Conservation (phyloP, 2,329 filamentous ascomycete species). For the Phialophora verrucosa region DNA sequence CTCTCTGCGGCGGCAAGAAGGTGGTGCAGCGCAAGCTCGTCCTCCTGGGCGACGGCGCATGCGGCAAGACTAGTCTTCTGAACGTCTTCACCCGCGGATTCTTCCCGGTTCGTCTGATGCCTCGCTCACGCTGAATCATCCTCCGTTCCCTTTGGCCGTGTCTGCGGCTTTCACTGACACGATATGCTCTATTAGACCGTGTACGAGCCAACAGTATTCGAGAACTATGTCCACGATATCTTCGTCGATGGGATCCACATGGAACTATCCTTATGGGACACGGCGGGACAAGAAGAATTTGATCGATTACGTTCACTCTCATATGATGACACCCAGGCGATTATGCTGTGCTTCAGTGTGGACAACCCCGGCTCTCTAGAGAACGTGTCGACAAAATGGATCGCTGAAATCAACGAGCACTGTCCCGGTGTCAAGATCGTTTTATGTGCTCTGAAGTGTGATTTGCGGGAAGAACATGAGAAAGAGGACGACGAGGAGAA, state of each 20-base stretch:
- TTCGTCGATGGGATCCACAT: slow-evolving; percentile 98
- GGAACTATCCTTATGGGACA: slow-evolving; percentile 97
- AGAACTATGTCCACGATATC: slow-evolving; percentile 99
- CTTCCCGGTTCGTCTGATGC: slow-evolving; percentile 72
- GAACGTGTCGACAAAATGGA: slow-evolving; percentile 99
- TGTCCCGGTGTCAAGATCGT: slow-evolving; percentile 95
- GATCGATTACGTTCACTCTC: slow-evolving; percentile 93
- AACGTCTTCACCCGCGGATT: slow-evolving; percentile 96
- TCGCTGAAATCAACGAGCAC: slow-evolving; percentile 96
- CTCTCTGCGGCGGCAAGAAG: slow-evolving; percentile 74
- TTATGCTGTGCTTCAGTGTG: slow-evolving; percentile 98
- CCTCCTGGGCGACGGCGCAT: slow-evolving; percentile 69
- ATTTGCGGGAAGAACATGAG: slow-evolving; percentile 80
- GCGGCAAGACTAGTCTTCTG: slow-evolving; percentile 83
- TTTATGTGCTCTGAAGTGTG: slow-evolving; percentile 94
- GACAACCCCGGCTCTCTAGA: slow-evolving; percentile 96
- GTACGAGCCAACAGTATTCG: slow-evolving; percentile 53
- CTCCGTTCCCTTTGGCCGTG: background rate
- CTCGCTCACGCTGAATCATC: background rate
- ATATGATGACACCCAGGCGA: slow-evolving; percentile 96
- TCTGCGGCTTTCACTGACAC: slow-evolving; percentile 76
- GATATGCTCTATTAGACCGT: slow-evolving; percentile 51
- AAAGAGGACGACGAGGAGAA: slow-evolving; percentile 66
- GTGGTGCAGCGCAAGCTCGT: slow-evolving; percentile 96
- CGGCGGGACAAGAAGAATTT: slow-evolving; percentile 98